Evolutionary conservation across 164 flowering plant genomes (phyloP).

Genomic region (Tetracentron sinense): DNA sequence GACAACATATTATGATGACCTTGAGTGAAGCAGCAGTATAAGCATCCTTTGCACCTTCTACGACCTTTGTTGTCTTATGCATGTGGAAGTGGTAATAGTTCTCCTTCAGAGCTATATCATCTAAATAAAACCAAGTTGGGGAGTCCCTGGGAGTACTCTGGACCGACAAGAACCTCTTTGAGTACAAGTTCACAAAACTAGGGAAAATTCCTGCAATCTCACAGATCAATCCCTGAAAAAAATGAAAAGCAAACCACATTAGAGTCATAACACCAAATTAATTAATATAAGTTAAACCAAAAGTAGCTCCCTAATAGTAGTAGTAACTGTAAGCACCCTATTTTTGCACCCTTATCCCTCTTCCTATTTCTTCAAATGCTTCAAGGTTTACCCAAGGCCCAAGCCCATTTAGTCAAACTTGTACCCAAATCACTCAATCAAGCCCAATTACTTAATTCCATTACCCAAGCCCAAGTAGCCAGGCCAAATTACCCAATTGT

Average conservation of each 20-base stretch:
- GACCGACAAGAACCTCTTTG: slow-evolving; percentile 72
- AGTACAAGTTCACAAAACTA: slow-evolving; percentile 81
- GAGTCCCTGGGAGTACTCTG: slow-evolving; percentile 77
- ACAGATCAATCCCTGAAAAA: slow-evolving; percentile 73
- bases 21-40: slow-evolving; percentile 71
- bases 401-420: too few species aligned
- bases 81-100: slow-evolving; percentile 30
- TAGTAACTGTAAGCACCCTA: too few species aligned
- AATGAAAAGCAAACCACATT: neutral
- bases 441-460: too few species aligned
- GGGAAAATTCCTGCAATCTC: slow-evolving; percentile 79
- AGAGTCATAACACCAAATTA: neutral
- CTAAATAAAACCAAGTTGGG: slow-evolving; percentile 71
- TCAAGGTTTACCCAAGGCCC: too few species aligned
- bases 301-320: too few species aligned
- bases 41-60: slow-evolving; percentile 70
- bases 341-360: too few species aligned
- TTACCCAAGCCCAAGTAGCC: too few species aligned
- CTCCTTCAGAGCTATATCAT: slow-evolving; percentile 58
- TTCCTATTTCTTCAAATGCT: too few species aligned
- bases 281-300: neutral
- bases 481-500: too few species aligned
- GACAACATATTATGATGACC: too few species aligned
- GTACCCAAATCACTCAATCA: too few species aligned
- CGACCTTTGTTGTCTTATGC: slow-evolving; percentile 42